Evolutionary conservation across 139 green algal genomes (phyloP).

Genomic region (Limnomonas spitsbergensis): DNA sequence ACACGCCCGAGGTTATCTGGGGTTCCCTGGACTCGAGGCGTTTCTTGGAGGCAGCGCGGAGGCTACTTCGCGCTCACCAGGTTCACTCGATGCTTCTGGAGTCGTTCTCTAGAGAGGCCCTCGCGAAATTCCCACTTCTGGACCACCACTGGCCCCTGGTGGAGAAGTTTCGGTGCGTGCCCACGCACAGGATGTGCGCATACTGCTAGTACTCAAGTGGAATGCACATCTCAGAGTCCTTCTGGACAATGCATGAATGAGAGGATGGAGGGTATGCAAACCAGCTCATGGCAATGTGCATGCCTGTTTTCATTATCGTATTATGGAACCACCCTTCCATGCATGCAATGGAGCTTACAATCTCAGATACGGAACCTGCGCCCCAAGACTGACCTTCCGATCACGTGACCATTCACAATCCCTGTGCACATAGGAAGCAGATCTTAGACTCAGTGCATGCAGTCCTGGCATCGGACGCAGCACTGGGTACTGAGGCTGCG

Average conservation of each 20-base stretch:
- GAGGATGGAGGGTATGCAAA: no score
- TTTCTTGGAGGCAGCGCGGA: constrained; percentile 74
- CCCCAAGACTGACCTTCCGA: no score
- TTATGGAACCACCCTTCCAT: no score
- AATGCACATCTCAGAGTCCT: no score
- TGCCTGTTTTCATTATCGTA: no score
- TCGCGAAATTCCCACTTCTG: constrained; percentile 83
- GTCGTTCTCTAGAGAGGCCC: constrained; percentile 20
- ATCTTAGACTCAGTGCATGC: constrained; percentile 46
- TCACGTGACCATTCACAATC: no score
- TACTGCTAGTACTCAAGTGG: no score
- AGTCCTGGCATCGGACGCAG: constrained; percentile 33
- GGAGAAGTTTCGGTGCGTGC: constrained; percentile 71
- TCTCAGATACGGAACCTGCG: no score
- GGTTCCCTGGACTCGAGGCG: constrained; percentile 79
- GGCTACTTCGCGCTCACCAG: constrained; percentile 69
- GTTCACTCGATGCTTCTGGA: constrained; percentile 64
- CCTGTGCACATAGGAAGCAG: constrained; percentile 52
- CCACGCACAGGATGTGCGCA: no score
- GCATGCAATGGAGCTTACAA: no score
- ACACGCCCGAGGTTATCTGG: constrained; percentile 96
- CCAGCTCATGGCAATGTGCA: no score
- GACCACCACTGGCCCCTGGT: constrained; percentile 85
- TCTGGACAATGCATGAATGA: no score
- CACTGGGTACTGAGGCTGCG: constrained; percentile 29